Base-by-base conservation (phyloP, 306 rosid species). In the Vicia faba region DNA sequence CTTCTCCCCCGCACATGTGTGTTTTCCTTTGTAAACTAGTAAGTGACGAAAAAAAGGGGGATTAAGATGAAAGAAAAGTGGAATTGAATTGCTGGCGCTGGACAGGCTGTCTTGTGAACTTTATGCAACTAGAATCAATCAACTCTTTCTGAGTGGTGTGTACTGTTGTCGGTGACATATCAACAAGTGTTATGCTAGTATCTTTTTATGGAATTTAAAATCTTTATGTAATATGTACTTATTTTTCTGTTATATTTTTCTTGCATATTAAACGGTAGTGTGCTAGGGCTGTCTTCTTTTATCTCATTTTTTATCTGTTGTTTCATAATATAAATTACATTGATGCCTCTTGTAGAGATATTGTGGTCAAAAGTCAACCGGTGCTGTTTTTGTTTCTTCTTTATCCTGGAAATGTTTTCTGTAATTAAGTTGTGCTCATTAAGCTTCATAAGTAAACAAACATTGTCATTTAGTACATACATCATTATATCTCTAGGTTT, bases 381-480 rank as follows among this genome's bases (percentile, higher is more conserved):
- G 4, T 49, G 9, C 64, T 58, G 28, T 51, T 48, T 57, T 26
- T 40, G 44, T 46, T 25, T 7, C 14, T 36, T 36, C 18, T 66
- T 49, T 43, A 13, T 53, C 11, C 54, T 20, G 38, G 66, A 39
- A 29, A 31, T 61, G 4, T 23, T 43, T 54, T 28, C 40, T 4
- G 14, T 28, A 11, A 35, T 63, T 45, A 5, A 45, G 64, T 54
- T 64, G 25, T 35, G 29, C 15, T 69, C 12, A 39, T 48, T 64
- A 59, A 56, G 49, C 48, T 18, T 66, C 44, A 35, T 11, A 18
- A 16, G 51, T 19, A 38, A 31, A 33, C 13, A 19, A 11, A 14
- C 44, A 40, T n/a, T 38, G 11, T 49, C 38, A 45, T 75, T 70
- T 66, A 35, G 49, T 65, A 64, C 41, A 13, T 43, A 38, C 6